Base-by-base conservation (phyloP, 345 rosid species). In the Salix brachista region DNA sequence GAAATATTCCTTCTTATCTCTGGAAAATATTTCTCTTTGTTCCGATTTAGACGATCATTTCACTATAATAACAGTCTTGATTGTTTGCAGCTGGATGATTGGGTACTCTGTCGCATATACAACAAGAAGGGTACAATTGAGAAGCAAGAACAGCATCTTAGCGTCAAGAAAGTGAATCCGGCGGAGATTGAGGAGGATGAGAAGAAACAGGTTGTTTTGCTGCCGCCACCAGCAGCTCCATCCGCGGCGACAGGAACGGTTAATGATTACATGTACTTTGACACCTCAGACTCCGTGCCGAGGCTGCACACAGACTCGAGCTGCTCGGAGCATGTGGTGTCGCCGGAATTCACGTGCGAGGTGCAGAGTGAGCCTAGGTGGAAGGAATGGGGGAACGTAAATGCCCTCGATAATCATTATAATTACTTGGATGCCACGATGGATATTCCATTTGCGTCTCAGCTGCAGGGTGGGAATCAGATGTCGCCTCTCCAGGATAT, bases 61-160 rank as follows among this genome's bases (percentile, higher is more conserved):
- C 46, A 61, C 61, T 37, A 39, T 75, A 36, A 12, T 2, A 9
- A 67, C 69, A 36, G 66, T 41, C 41, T 2, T 21, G 34, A 14
- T 77, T 61, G 1, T 42, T 54, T 80, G 65, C 97, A 95, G 99
- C 85, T 95, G 44, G 98, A 94, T 65, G 98, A 94, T 87, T 94
- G 98, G 98, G 98, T 94, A 66, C 77, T 94, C 56, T 95, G 97
- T 79, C 99, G 99, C 71, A 90, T 95, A 73, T 91, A 95, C 86
- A 93, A 95, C 87, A 95, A 95, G 86, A 95, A 93, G 79, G 97
- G 99, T 30, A 5, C 80, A 4, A 72, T 90, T 39, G 96, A 91
- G 91, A 90, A 84, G 80, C 91, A 72, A 61, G 79, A 70, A 23
- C 78, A 65, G 69, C 69, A n/a, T 64, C 6, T 36, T 4, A 36